Conservation (phyloP, 768 basidiomycete genomes). For the Tephrocybe sp. region DNA sequence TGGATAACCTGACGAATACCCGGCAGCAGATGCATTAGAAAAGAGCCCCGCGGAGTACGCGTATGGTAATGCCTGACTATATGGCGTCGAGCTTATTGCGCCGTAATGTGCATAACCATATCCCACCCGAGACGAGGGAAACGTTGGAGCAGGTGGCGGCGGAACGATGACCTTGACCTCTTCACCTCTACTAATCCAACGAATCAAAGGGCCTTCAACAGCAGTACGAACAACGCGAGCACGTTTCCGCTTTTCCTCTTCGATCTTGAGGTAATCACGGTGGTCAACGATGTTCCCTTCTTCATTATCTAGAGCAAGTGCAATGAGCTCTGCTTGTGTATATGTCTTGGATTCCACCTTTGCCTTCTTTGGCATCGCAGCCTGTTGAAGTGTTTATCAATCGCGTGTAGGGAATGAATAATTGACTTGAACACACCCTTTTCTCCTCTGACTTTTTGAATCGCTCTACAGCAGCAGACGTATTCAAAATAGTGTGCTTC, state of each 20-base stretch:
- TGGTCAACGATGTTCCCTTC: constrained; percentile 82
- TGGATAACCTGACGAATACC: constrained; percentile 5
- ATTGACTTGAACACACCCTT: constrained; percentile 38
- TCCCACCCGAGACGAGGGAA: constrained; percentile 12
- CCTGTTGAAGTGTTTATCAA: constrained; percentile 29
- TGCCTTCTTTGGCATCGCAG: constrained; percentile 59
- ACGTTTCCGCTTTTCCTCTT: constrained; percentile 79
- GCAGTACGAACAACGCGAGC: constrained; percentile 59
- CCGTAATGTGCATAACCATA: constrained; percentile 11
- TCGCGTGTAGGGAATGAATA: neutral
- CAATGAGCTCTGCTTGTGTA: constrained; percentile 85
- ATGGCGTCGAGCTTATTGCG: constrained; percentile 13
- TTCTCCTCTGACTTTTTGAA: constrained; percentile 62
- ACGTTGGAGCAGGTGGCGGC: constrained; percentile 25
- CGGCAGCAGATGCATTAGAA: constrained; percentile 6
- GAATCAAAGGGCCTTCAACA: constrained; percentile 63
- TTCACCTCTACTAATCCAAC: constrained; percentile 70
- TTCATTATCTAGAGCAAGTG: constrained; percentile 80
- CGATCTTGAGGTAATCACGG: constrained; percentile 70
- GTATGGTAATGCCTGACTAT: constrained; percentile 17
- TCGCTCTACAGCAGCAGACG: constrained; percentile 62
- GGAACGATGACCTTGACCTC: constrained; percentile 45
- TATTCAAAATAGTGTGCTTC: constrained; percentile 68
- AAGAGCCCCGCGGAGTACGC: constrained; percentile 9
- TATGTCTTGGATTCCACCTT: constrained; percentile 49